Base-by-base conservation (phyloP, 2,329 filamentous ascomycete species). In the Phaeomoniella chlamydospora region DNA sequence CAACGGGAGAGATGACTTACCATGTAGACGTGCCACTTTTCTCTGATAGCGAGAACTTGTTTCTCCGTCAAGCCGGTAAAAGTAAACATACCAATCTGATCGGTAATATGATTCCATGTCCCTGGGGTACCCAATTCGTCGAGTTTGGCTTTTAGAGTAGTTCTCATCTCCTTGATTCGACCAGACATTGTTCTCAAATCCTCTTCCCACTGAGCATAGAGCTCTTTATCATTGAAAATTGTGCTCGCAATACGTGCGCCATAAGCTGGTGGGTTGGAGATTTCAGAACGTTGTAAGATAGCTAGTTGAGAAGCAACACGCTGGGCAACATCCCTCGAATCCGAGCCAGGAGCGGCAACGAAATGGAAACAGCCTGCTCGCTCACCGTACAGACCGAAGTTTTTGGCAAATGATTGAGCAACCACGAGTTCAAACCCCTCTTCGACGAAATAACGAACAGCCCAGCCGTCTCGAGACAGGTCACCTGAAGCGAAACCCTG, bases 11-110 rank as follows among this genome's bases (percentile, higher is more conserved):
- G 2, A 31, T 11, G 36, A 49, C 52, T 40, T 40, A 61, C 58
- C 64, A 67, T 65, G 39, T 67, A 67, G 30, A 67, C 54, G 41
- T 67, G 64, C 56, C 60, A 65, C 49, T 66, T 63, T 36, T 63
- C 58, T 18, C 59, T 49, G 41, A 67, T 45, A 33, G 55, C 48
- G 44, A 51, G 45, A 3, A 73, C 67, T 42, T 72, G 68, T 3
- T 51, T 40, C 39, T 65, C 60, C 3, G 41, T 62, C 40, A 74
- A 51, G 0, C 70, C 70, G 0, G 67, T 68, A 39, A 93, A 98
- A 58, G 80, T 88, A 65, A 98, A 98, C 90, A 98, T 98, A 64
- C 90, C 90, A 54, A 98, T 98, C 70, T 98, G 90, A 51, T 92
- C 83, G 12, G 87, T 94, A 56, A 98, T 93, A 63, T 98, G 90